A percentile compares a stretch with the other conserved stretches of the same genome.
These are phyloP conservation scores for Reticulascus tulasneorum DNA, from an alignment of 2,329 filamentous ascomycete species.

Conservation along the genomic window DNA sequence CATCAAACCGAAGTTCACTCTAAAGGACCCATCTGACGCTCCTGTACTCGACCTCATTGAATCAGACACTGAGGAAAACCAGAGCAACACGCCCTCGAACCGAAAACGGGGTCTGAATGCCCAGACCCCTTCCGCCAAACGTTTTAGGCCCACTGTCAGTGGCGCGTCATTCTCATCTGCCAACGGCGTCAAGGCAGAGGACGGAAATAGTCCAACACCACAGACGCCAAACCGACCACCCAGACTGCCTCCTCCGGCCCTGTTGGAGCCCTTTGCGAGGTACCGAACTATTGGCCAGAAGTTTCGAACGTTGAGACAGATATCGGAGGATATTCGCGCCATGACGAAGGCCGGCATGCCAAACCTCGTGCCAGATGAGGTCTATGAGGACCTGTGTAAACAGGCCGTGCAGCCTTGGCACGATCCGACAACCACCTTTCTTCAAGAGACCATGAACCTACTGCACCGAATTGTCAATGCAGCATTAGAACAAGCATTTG, in stretches of 20 bases:
- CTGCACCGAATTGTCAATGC: conserved; percentile 40
- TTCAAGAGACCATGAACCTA: conserved; percentile 42
- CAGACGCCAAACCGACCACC: conserved; percentile 8
- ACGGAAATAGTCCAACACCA: conserved; percentile 9
- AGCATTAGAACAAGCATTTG: conserved; percentile 45
- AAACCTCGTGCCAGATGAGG: conserved; percentile 54
- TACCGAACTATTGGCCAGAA: conserved; percentile 35
- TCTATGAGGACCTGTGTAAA: conserved; percentile 55
- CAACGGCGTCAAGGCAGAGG: conserved; percentile 32
- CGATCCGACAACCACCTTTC: conserved; percentile 44
- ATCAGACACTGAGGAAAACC: conserved; percentile 29
- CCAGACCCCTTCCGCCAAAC: conserved; percentile 11
- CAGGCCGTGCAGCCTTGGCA: conserved; percentile 58
- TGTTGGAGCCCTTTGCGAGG: conserved; percentile 28
- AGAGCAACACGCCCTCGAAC: conserved; percentile 11
- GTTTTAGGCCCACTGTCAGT: conserved; percentile 6
- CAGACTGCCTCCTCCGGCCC: conserved; percentile 9
- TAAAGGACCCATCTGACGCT: conserved; percentile 33
- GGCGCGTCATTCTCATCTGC: conserved; percentile 12
- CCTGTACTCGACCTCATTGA: conserved; percentile 34
- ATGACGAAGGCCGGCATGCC: conserved; percentile 56
- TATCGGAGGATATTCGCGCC: conserved; percentile 50
- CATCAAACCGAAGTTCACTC: conserved; percentile 42
- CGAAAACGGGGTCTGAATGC: conserved; percentile 20
- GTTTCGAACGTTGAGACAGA: conserved; percentile 43